A percentile compares a stretch with the other conserved stretches of the same genome.
These are phyloP conservation scores for Calonectria pseudoreteaudii DNA, from an alignment of 2,329 filamentous ascomycete species.

Conservation along the genomic window DNA sequence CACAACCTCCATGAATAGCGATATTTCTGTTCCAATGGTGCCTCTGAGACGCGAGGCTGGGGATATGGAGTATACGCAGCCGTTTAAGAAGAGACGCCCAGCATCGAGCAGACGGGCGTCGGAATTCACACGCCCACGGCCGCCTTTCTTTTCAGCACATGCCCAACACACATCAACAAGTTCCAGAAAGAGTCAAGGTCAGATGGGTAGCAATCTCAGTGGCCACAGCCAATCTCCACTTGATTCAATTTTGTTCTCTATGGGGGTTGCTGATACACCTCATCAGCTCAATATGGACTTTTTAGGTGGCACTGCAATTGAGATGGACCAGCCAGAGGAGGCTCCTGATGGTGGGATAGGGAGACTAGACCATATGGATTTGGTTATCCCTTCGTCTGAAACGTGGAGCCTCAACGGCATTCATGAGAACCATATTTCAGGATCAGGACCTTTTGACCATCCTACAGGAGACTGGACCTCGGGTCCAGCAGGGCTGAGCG, in stretches of 20 bases:
- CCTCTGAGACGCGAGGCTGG: constrained; percentile 47
- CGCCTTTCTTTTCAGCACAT: constrained; percentile 40
- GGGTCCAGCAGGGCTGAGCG: constrained; percentile 45
- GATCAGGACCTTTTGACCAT: constrained; percentile 39
- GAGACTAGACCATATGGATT: constrained; percentile 38
- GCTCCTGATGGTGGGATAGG: constrained; percentile 20
- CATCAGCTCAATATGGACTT: constrained; percentile 45
- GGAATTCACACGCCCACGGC: constrained; percentile 46
- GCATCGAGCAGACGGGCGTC: constrained; percentile 43
- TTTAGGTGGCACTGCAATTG: constrained; percentile 42
- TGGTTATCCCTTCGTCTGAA: constrained; percentile 41
- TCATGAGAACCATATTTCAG: constrained; percentile 31
- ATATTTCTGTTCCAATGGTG: constrained; percentile 38
- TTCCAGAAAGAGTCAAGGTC: constrained; percentile 30
- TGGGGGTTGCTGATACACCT: constrained; percentile 39
- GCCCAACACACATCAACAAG: constrained; percentile 34
- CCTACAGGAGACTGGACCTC: constrained; percentile 42
- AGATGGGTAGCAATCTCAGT: constrained; percentile 17
- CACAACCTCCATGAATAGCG: constrained; percentile 31
- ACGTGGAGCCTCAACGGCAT: constrained; percentile 44
- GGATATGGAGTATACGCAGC: constrained; percentile 39
- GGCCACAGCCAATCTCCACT: constrained; percentile 36
- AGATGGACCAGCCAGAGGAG: constrained; percentile 39
- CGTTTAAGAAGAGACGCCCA: constrained; percentile 47
- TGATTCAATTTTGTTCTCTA: constrained; percentile 42